phyloP scores from a whole-genome alignment of 306 rosid genomes.

The Castanea crenata region DNA sequence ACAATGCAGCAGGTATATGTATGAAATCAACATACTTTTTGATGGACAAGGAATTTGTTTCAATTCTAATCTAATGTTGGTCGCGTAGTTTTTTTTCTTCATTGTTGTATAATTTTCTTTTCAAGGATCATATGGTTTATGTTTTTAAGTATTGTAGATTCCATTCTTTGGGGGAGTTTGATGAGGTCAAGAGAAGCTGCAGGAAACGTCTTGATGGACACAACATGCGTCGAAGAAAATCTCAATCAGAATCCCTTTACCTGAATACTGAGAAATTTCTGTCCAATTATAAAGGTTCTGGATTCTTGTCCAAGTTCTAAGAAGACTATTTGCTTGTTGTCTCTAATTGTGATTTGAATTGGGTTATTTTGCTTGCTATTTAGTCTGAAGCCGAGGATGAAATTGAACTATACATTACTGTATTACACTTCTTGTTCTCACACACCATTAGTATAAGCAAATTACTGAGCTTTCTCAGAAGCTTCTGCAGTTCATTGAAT shows the following conservation, averaged over 20 bases:
- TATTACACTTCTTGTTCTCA: background rate
- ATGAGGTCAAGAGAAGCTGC: constrained; percentile 65
- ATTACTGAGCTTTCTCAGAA: background rate
- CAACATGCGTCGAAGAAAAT: constrained; percentile 61
- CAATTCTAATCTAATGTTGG: background rate
- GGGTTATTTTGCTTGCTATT: background rate
- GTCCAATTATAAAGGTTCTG: constrained; percentile 40
- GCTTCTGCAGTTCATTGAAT: background rate
- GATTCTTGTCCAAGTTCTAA: background rate
- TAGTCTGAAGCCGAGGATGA: background rate
- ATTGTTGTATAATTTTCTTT: background rate
- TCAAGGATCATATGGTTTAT: background rate
- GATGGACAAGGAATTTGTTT: background rate
- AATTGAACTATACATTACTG: background rate
- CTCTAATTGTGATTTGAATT: background rate
- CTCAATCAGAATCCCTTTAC: constrained; percentile 48
- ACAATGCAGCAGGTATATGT: constrained; percentile 81
- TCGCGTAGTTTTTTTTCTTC: background rate
- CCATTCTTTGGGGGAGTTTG: constrained; percentile 66
- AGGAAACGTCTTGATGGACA: constrained; percentile 69
- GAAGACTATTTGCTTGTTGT: background rate
- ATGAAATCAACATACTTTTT: background rate
- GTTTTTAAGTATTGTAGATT: constrained; percentile 33
- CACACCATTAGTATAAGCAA: background rate
- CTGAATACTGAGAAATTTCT: constrained; percentile 35